A percentile compares a stretch with the other conserved stretches of the same genome.
Evolutionary conservation across 345 rosid species (phyloP).

Genomic region (Bretschneidera sinensis): DNA sequence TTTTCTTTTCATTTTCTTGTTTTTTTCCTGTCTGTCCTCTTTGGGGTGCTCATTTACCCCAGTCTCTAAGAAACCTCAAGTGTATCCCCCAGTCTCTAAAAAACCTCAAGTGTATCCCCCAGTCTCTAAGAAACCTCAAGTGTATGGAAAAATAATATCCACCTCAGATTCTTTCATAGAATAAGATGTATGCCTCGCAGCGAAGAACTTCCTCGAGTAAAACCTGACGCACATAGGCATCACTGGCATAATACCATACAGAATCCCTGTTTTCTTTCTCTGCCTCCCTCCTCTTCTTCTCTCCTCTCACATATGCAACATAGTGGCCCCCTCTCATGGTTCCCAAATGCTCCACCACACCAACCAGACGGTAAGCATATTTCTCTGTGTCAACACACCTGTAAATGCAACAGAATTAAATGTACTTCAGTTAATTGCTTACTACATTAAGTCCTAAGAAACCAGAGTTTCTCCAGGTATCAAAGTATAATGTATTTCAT

Average conservation of each 20-base stretch:
- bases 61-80: too few relatives aligned
- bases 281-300: constrained; percentile 18
- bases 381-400: constrained; percentile 40
- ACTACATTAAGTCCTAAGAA: background rate
- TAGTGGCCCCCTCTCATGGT: constrained; percentile 96
- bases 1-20: background rate
- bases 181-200: constrained; percentile 85
- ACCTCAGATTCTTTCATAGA: constrained; percentile 56
- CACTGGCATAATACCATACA: constrained; percentile 71
- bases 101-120: too few relatives aligned
- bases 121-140: constrained; percentile 1
- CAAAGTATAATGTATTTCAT: background rate
- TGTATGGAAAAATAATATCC: constrained; percentile 1
- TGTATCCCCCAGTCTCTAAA: too few relatives aligned
- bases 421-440: too few relatives aligned
- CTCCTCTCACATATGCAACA: constrained; percentile 77
- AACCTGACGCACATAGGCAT: constrained; percentile 63
- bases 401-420: constrained; percentile 5
- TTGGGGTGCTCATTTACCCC: constrained; percentile 23
- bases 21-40: constrained; percentile 8
- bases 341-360: constrained; percentile 90
- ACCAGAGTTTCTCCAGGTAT: background rate
- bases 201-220: constrained; percentile 72
- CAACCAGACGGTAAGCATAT: constrained; percentile 51
- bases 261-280: too few relatives aligned